Base-by-base conservation (phyloP, 2,329 filamentous ascomycete species). In the Alternaria brassicae region DNA sequence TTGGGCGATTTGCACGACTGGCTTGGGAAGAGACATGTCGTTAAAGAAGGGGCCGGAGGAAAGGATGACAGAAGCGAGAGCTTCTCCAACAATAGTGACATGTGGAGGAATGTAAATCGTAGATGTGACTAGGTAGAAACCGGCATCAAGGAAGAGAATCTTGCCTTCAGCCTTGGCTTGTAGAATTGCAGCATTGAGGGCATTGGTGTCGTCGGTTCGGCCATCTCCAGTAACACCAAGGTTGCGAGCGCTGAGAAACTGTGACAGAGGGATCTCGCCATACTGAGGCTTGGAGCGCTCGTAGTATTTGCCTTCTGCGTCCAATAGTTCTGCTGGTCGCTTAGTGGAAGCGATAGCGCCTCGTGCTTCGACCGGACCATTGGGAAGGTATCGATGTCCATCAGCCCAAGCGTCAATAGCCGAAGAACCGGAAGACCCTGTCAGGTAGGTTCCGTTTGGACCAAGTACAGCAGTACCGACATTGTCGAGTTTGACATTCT, bases 61-160 rank as follows among this genome's bases (percentile, higher is more conserved):
- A 84, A 96, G 89, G 72, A 96, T 89, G 53, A 95, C 81, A 1
- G 93, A 89, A 1, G 92, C 89, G 87, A 91, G 93, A 68, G 92
- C 87, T 79, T 96, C 92, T 66, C 92, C 92, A 1, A 90, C 91
- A 74, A 96, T 91, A 76, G 86, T 89, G 78, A 93, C 88, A 68
- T 92, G 85, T 78, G 89, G 89, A 10, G 85, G 85, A 4, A 87
- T 76, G 62, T 82, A 81, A 62, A 87, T 77, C 0, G 85, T 87
- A 9, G 80, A 78, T 8, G 81, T 84, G 61, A 87, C 81, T 13
- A 83, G 73, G 71, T 87, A 87, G 42, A 81, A 83, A 27, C 85
- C 85, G 36, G 86, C 83, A 65, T 87, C 85, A 62, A 87, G 82
- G 73, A 85, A 86, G 3, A 87, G 77, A 21, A 87, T 78, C 53